Evolutionary conservation across 352 stramenopile genomes (phyloP).

Genomic region (Phytopythium ostracodes): DNA sequence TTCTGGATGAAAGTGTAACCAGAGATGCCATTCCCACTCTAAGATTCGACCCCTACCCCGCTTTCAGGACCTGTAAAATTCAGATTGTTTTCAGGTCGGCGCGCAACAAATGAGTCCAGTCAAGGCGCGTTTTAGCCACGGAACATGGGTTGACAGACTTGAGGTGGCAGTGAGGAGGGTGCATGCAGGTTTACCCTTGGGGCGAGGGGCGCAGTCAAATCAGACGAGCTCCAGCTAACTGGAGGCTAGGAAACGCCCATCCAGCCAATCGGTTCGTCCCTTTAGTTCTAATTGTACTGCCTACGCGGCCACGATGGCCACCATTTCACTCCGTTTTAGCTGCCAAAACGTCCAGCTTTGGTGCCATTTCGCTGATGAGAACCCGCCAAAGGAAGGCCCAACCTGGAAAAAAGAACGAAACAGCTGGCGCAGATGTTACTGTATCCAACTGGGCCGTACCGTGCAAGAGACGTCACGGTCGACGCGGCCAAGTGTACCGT

Average conservation of each 20-base stretch:
- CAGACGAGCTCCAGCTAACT: background rate
- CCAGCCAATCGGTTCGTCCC: no score
- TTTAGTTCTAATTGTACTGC: no score
- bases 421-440: background rate
- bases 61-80: background rate
- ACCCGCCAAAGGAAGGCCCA: no score
- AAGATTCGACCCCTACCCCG: background rate
- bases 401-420: no score
- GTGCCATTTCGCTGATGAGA: no score
- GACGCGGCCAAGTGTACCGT: background rate
- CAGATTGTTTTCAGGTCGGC: background rate
- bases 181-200: no score
- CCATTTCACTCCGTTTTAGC: no score
- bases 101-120: background rate
- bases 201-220: background rate
- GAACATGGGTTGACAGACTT: constrained; percentile 3
- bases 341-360: no score
- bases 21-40: no score
- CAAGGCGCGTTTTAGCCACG: background rate
- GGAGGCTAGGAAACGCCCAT: no score
- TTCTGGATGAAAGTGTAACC: no score
- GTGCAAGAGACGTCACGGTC: background rate
- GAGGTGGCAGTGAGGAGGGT: background rate
- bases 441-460: background rate
- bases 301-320: no score